These are phyloP conservation scores for Suillus spraguei DNA, from an alignment of 768 basidiomycete species.

Conservation along the genomic window DNA sequence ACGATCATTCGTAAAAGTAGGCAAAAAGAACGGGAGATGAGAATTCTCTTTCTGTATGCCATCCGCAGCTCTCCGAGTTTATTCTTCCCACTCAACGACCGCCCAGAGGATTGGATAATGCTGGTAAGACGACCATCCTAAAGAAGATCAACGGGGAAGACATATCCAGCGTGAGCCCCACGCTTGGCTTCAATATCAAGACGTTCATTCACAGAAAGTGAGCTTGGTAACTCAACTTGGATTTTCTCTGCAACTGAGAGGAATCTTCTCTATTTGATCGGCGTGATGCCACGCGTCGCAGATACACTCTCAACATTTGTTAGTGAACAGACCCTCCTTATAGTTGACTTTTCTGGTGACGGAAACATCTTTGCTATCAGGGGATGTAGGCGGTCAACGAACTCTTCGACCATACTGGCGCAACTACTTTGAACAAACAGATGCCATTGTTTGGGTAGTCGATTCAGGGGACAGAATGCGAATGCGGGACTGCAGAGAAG, in stretches of 20 bases:
- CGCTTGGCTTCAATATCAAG: constrained; percentile 98
- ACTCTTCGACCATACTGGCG: constrained; percentile 97
- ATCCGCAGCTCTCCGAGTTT: constrained; percentile 13
- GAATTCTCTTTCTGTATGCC: constrained; percentile 87
- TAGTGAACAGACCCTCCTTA: constrained; percentile 19
- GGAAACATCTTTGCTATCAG: constrained; percentile 80
- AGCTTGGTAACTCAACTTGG: constrained; percentile 32
- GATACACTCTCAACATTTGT: constrained; percentile 49
- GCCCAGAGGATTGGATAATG: constrained; percentile 92
- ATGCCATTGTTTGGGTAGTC: constrained; percentile 98
- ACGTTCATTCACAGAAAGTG: constrained; percentile 91
- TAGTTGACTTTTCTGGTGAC: constrained; percentile 27
- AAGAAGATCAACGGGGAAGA: constrained; percentile 95
- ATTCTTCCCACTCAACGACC: constrained; percentile 21
- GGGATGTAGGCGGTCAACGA: constrained; percentile 98
- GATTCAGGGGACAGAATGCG: constrained; percentile 92
- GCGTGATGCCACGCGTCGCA: constrained; percentile 23
- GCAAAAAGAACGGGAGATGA: constrained; percentile 95
- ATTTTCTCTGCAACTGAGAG: constrained; percentile 23
- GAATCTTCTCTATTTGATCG: constrained; percentile 26
- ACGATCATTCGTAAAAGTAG: constrained; percentile 97
- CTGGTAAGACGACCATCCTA: constrained; percentile 97
- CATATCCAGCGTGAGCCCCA: constrained; percentile 86
- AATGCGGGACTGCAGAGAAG: constrained; percentile 86
- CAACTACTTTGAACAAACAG: constrained; percentile 99